These are phyloP conservation scores for Mycena rosella DNA, from an alignment of 768 basidiomycete genomes.

Conservation along the genomic window DNA sequence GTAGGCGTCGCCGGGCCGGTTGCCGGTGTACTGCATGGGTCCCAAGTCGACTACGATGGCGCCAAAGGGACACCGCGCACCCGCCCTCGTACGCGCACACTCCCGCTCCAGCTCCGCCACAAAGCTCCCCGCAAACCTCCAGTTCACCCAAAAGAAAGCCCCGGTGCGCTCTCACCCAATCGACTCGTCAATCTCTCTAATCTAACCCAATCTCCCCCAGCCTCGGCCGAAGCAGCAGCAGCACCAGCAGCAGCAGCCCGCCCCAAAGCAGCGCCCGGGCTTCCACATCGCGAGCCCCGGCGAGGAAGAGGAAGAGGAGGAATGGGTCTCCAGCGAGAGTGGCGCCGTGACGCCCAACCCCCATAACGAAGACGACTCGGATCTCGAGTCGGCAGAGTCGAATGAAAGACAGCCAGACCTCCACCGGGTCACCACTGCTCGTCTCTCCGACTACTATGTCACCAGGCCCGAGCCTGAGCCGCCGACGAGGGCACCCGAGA, in stretches of 20 bases:
- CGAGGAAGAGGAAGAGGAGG: constrained; percentile 55
- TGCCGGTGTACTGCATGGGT: neutral
- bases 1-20: neutral
- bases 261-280: constrained; percentile 56
- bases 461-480: constrained; percentile 12
- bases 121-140: constrained; percentile 70
- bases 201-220: constrained; percentile 39
- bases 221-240: constrained; percentile 41
- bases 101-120: constrained; percentile 75
- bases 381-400: constrained; percentile 41
- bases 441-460: constrained; percentile 48
- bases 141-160: constrained; percentile 76
- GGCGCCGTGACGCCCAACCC: constrained; percentile 75
- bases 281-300: constrained; percentile 70
- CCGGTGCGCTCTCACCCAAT: constrained; percentile 29
- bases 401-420: constrained; percentile 28
- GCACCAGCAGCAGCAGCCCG: constrained; percentile 42
- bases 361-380: constrained; percentile 56
- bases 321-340: constrained; percentile 83
- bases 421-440: constrained; percentile 53
- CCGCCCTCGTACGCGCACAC: constrained; percentile 68
- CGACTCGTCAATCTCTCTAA: constrained; percentile 26
- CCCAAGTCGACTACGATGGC: neutral
- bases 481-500: neutral
- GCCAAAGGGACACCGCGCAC: constrained; percentile 38